Base-by-base conservation (phyloP, 2,329 filamentous ascomycete genomes). In the Karstenula rhodostoma region DNA sequence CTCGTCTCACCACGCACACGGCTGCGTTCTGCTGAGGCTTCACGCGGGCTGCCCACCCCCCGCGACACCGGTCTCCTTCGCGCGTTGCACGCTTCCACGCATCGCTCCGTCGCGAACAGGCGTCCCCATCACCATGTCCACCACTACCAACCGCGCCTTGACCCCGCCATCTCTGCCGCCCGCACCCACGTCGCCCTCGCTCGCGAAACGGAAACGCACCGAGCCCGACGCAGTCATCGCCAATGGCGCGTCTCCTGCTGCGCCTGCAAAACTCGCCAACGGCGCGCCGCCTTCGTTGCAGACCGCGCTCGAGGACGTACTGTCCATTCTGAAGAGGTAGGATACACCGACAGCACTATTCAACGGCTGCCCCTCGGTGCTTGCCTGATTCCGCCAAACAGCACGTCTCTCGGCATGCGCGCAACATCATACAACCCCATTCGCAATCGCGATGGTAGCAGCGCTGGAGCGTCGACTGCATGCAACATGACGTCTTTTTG, bases 161-260 rank as follows among this genome's bases (percentile, higher is more conserved):
- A 72, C 74, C 58, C 73, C 74, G 59, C 72, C 74, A 23, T 68
- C 70, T 54, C 72, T 69, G 46, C 68, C 71, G 25, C 66, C 69
- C 29, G 66, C 58, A 19, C 51, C 72, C 58, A 42, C 67, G 43
- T 77, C 74, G 58, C 74, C 73, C 8, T 68, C 73, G 17, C 43
- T 67, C 43, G 72, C 76, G 60, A 84, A 84, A 69, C 80, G 82
- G 48, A 84, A 83, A 73, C 81, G 80, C 59, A 77, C 76, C 42
- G 73, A 76, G 37, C 75, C 73, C 51, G 67, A 69, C 49, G 62
- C 70, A 37, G 64, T 68, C 59, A 59, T 67, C 46, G 57, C 68
- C 63, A 71, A 75, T 59, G 73, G 72, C 71, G 70, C 71, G 65
- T 69, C 72, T 42, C 40, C 62, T 53, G 56, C 68, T 58, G 69